Percentiles rank a stretch among this genome's conserved stretches.
These are phyloP conservation scores for Penicillium sp. DNA, from an alignment of 2,329 filamentous ascomycete genomes.

Conservation along the genomic window DNA sequence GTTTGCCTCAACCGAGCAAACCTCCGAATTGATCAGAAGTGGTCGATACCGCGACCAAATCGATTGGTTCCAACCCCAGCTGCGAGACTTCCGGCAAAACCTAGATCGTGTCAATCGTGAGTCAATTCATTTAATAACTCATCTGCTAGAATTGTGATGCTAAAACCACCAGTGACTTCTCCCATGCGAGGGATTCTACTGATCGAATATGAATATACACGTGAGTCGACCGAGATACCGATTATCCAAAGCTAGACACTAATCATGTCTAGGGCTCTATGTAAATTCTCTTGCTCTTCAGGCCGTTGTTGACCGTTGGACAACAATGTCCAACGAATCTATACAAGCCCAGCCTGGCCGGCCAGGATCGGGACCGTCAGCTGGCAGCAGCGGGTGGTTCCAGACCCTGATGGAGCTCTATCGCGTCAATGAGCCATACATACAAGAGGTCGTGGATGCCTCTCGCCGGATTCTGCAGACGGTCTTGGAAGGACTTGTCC, in stretches of 20 bases:
- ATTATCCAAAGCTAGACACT: slow-evolving; percentile 4
- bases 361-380: slow-evolving; percentile 26
- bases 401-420: slow-evolving; percentile 48
- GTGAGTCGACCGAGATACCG: slow-evolving; percentile 47
- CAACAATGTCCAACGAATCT: slow-evolving; percentile 59
- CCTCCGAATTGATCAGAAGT: slow-evolving; percentile 81
- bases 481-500: slow-evolving; percentile 58
- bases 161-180: slow-evolving; percentile 48
- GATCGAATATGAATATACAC: slow-evolving; percentile 94
- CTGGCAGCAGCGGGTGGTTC: slow-evolving; percentile 36
- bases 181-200: slow-evolving; percentile 72
- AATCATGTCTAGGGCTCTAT: slow-evolving; percentile 57
- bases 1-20: slow-evolving; percentile 83
- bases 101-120: slow-evolving; percentile 69
- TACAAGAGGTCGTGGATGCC: slow-evolving; percentile 61
- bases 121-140: slow-evolving; percentile 10
- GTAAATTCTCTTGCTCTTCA: slow-evolving; percentile 92
- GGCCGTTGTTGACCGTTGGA: slow-evolving; percentile 90
- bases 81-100: slow-evolving; percentile 74
- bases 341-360: slow-evolving; percentile 30
- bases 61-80: slow-evolving; percentile 73
- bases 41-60: slow-evolving; percentile 80
- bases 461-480: slow-evolving; percentile 59
- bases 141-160: slow-evolving; percentile 15
- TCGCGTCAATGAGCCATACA: slow-evolving; percentile 60